phyloP scores from a whole-genome alignment of 768 basidiomycete genomes.

The Daedaleopsis nitida region DNA sequence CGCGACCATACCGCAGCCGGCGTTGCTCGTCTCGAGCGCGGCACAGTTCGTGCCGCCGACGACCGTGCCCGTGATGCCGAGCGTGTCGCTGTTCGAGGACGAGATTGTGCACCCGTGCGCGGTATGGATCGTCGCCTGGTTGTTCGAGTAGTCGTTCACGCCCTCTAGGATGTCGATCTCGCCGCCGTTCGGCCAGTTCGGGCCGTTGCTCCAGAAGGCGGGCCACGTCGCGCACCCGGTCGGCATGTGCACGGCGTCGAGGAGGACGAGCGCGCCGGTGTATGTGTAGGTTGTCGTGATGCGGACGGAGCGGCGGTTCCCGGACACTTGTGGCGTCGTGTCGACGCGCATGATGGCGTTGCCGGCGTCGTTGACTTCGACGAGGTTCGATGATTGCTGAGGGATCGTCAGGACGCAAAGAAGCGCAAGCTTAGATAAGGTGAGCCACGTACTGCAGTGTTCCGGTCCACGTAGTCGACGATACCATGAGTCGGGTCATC shows the following conservation, averaged over 20 bases:
- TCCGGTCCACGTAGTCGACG: constrained; percentile 68
- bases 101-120: constrained; percentile 70
- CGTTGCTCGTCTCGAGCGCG: constrained; percentile 65
- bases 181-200: constrained; percentile 49
- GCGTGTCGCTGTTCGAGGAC: constrained; percentile 43
- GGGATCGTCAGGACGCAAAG: not conserved
- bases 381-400: constrained; percentile 58
- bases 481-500: constrained; percentile 78
- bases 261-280: constrained; percentile 70
- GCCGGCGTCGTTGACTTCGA: constrained; percentile 66
- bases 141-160: constrained; percentile 77
- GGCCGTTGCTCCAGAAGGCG: constrained; percentile 43
- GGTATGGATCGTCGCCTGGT: constrained; percentile 86
- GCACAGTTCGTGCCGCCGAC: constrained; percentile 77
- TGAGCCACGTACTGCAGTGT: constrained; percentile 52
- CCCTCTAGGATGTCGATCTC: constrained; percentile 90
- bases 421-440: not conserved
- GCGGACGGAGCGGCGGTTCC: constrained; percentile 74
- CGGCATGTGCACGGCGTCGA: constrained; percentile 90
- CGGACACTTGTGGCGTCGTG: constrained; percentile 69
- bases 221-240: constrained; percentile 90
- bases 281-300: constrained; percentile 65
- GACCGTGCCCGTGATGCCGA: constrained; percentile 62
- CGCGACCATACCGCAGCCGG: constrained; percentile 82
- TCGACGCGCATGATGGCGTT: constrained; percentile 90